phyloP scores from a whole-genome alignment of 306 rosid genomes.

The Glycine soja region DNA sequence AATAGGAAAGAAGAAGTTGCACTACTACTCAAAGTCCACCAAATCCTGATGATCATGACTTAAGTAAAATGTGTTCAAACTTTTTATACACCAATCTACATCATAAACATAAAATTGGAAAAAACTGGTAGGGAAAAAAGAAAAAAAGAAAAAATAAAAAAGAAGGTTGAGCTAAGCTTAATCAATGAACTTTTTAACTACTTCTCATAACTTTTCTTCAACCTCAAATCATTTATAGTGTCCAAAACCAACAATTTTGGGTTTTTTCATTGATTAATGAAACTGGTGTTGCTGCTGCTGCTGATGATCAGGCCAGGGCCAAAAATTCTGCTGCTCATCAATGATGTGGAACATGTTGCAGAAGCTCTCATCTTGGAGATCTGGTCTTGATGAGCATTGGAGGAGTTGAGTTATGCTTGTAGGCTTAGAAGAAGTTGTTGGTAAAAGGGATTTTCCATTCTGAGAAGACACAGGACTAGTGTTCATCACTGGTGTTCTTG shows the following conservation, averaged over 20 bases:
- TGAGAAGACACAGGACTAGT: conserved; percentile 59
- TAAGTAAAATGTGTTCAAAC: conserved; percentile 54
- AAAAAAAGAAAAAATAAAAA: background rate
- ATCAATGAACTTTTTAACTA: conserved; percentile 28
- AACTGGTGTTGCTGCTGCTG: conserved; percentile 49
- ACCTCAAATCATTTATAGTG: conserved; percentile 2
- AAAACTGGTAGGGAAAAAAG: conserved; percentile 19
- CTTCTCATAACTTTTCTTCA: conserved; percentile 3
- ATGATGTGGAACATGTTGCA: conserved; percentile 74
- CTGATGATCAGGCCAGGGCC: conserved; percentile 90
- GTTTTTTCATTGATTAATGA: conserved; percentile 45
- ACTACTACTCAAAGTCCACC: conserved; percentile 55
- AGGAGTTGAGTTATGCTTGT: conserved; percentile 78
- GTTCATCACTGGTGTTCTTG: conserved; percentile 67
- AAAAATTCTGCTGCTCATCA: conserved; percentile 76
- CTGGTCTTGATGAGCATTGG: conserved; percentile 75
- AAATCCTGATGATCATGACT: conserved; percentile 57
- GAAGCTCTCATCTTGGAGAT: conserved; percentile 73
- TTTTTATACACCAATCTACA: conserved; percentile 66
- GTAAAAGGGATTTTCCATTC: conserved; percentile 51
- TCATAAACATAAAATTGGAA: conserved; percentile 46
- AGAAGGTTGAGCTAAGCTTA: conserved; percentile 13
- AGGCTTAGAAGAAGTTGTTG: conserved; percentile 43
- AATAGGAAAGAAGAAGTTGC: conserved; percentile 49
- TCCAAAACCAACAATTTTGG: conserved; percentile 22